A percentile compares a stretch with the other conserved stretches of the same genome.
Conservation (phyloP, 2,329 filamentous ascomycete genomes). For the Fusarium floridanum region DNA sequence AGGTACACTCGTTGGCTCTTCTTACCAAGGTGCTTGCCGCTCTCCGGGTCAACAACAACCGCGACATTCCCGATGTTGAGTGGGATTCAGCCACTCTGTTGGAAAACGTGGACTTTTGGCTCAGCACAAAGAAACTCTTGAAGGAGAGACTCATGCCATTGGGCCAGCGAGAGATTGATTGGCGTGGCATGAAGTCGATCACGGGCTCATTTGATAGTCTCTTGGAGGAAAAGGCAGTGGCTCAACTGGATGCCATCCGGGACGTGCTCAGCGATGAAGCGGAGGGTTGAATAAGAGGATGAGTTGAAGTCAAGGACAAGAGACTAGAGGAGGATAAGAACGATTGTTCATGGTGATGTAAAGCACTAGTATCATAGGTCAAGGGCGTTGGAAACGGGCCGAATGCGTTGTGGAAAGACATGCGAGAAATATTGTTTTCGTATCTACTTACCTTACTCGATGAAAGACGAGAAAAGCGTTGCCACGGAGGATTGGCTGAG, state of each 20-base stretch:
- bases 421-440: constrained; percentile 24
- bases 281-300: constrained; percentile 50
- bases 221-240: constrained; percentile 82
- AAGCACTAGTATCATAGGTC: constrained; percentile 40
- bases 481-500: constrained; percentile 1
- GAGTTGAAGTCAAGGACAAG: background rate
- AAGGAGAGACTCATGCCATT: constrained; percentile 80
- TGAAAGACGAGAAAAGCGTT: constrained; percentile 8
- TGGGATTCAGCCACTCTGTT: constrained; percentile 81
- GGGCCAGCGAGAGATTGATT: constrained; percentile 78
- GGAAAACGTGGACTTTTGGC: constrained; percentile 87
- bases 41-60: constrained; percentile 74
- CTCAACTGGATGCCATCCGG: constrained; percentile 73
- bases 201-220: constrained; percentile 66
- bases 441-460: constrained; percentile 8
- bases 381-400: constrained; percentile 45
- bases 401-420: constrained; percentile 39
- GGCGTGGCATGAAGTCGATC: constrained; percentile 60
- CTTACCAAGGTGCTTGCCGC: constrained; percentile 79
- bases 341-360: constrained; percentile 37
- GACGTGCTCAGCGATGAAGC: constrained; percentile 67
- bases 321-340: constrained; percentile 26
- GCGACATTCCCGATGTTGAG: constrained; percentile 78
- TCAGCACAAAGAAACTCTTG: constrained; percentile 76
- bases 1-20: constrained; percentile 83